Evolutionary conservation across 2,329 filamentous ascomycete genomes (phyloP).

Genomic region (Fusarium chaquense): DNA sequence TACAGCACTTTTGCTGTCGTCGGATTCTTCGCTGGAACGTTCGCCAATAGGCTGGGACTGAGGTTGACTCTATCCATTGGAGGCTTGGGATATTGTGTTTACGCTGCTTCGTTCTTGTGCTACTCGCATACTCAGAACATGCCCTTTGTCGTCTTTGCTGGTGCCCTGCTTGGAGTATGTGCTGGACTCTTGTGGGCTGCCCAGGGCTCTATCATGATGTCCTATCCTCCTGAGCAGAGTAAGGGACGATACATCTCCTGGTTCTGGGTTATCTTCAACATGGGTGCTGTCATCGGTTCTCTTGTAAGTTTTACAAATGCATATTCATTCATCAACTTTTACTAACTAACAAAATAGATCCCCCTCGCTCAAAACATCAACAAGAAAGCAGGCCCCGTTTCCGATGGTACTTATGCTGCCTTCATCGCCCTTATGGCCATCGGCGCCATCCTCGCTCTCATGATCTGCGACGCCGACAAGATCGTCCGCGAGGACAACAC

Average conservation of each 20-base stretch:
- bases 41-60: conserved; percentile 82
- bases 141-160: conserved; percentile 81
- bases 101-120: conserved; percentile 76
- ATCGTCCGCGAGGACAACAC: conserved; percentile 56
- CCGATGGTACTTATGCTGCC: conserved; percentile 63
- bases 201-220: conserved; percentile 89
- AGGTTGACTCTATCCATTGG: conserved; percentile 76
- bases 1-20: conserved; percentile 78
- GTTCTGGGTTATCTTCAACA: conserved; percentile 97
- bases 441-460: conserved; percentile 60
- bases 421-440: conserved; percentile 62
- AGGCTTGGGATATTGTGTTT: conserved; percentile 81
- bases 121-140: conserved; percentile 76
- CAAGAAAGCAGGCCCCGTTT: conserved; percentile 61
- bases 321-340: neutral
- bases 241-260: conserved; percentile 91
- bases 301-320: conserved; percentile 56
- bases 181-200: conserved; percentile 86
- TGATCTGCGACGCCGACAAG: conserved; percentile 62
- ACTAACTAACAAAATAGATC: conserved; percentile 57
- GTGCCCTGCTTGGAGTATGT: conserved; percentile 80
- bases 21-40: conserved; percentile 79
- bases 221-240: conserved; percentile 81
- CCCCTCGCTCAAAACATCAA: conserved; percentile 80
- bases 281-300: conserved; percentile 88